phyloP scores from a whole-genome alignment of 164 flowering plant genomes.

The Tetrastigma voinierianum region DNA sequence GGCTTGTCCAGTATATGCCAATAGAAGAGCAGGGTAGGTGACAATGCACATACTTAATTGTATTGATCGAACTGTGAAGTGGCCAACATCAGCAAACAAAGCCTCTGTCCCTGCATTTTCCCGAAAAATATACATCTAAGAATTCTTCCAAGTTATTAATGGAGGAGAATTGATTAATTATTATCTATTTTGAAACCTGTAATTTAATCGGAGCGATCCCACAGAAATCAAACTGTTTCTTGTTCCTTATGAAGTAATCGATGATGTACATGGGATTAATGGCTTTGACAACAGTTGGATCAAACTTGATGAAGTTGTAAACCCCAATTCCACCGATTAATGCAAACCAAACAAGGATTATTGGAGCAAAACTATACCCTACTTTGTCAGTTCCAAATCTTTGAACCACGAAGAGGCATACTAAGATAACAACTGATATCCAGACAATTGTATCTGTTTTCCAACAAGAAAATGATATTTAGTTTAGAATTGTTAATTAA shows the following conservation, averaged over 20 bases:
- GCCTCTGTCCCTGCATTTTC: constrained; percentile 15
- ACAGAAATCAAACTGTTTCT: constrained; percentile 58
- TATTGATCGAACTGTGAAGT: constrained; percentile 11
- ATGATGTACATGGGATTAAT: constrained; percentile 54
- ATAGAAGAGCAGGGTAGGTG: constrained; percentile 15
- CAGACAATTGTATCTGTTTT: constrained; percentile 41
- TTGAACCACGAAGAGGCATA: constrained; percentile 46
- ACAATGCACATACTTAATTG: constrained; percentile 16
- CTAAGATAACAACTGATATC: constrained; percentile 43
- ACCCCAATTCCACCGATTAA: too few species aligned
- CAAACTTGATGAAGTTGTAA: constrained; percentile 49
- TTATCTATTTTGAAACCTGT: too few species aligned
- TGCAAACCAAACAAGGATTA: constrained; percentile 58
- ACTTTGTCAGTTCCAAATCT: constrained; percentile 79
- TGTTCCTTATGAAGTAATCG: constrained; percentile 56
- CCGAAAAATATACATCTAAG: not conserved
- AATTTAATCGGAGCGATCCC: constrained; percentile 52
- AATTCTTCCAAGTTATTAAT: too few species aligned
- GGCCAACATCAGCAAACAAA: constrained; percentile 17
- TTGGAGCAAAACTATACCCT: constrained; percentile 69
- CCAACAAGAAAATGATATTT: not conserved
- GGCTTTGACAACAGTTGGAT: constrained; percentile 53
- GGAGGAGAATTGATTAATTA: too few species aligned
- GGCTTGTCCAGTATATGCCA: constrained; percentile 23
- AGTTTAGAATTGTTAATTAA: too few species aligned